Percentiles rank a stretch among this genome's conserved stretches.
Evolutionary conservation across 23 red algal genomes (phyloP).

Genomic region (Gracilaria gracilis): DNA sequence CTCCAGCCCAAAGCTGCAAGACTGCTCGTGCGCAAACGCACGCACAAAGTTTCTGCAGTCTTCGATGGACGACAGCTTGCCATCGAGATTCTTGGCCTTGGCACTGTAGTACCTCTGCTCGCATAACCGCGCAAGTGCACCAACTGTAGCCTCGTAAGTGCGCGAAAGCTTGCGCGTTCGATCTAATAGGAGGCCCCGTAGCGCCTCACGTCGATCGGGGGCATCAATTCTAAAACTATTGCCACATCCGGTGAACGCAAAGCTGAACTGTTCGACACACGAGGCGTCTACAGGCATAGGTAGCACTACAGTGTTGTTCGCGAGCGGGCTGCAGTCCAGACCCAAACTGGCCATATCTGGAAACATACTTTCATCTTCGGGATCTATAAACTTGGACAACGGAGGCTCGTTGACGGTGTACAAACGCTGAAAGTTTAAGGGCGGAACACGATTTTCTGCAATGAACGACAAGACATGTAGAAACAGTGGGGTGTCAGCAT

Average conservation of each 20-base stretch:
- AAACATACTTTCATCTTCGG: slow-evolving; percentile 56
- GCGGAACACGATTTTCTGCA: slow-evolving; percentile 1
- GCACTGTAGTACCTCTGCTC: slow-evolving; percentile 42
- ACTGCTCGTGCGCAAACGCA: slow-evolving; percentile 64
- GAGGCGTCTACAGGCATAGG: slow-evolving; percentile 51
- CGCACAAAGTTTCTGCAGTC: slow-evolving; percentile 64
- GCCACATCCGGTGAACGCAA: slow-evolving; percentile 61
- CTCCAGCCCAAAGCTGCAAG: slow-evolving; percentile 23
- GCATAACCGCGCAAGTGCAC: slow-evolving; percentile 14
- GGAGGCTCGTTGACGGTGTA: slow-evolving; percentile 38
- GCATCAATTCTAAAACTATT: slow-evolving; percentile 36
- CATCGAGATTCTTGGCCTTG: background rate
- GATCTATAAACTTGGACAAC: slow-evolving; percentile 51
- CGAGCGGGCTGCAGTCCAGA: slow-evolving; percentile 37
- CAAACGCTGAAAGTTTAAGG: slow-evolving; percentile 3
- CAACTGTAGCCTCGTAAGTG: slow-evolving; percentile 46
- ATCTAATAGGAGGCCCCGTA: slow-evolving; percentile 58
- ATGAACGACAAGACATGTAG: background rate
- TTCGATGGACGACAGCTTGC: slow-evolving; percentile 13
- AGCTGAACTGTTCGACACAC: slow-evolving; percentile 68
- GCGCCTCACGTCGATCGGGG: slow-evolving; percentile 57
- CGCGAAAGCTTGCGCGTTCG: slow-evolving; percentile 58
- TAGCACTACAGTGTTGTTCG: slow-evolving; percentile 20
- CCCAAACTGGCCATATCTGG: slow-evolving; percentile 69
- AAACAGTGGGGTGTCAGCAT: background rate